Evolutionary conservation across 768 basidiomycete species (phyloP).

Genomic region (Goffeauzyma gilvescens): DNA sequence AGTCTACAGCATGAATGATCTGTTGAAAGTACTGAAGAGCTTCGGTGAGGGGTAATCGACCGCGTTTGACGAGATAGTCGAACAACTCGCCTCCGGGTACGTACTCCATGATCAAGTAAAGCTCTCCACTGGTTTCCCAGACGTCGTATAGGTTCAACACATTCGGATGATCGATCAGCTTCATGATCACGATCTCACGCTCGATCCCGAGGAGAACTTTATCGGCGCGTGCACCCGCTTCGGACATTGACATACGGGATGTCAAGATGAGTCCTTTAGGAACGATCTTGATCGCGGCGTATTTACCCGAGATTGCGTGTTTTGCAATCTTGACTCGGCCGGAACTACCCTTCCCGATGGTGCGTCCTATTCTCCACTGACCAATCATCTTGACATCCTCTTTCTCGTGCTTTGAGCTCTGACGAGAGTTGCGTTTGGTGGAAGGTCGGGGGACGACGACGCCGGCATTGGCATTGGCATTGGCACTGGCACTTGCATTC

Average conservation of each 20-base stretch:
- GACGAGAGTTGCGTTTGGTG: no score
- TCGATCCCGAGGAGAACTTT: constrained; percentile 63
- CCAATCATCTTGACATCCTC: constrained; percentile 41
- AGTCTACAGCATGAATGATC: constrained; percentile 75
- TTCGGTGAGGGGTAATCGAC: constrained; percentile 49
- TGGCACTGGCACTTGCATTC: no score
- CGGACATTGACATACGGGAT: constrained; percentile 49
- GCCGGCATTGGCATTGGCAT: no score
- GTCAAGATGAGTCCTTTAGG: constrained; percentile 50
- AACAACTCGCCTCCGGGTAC: constrained; percentile 88
- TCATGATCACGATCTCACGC: constrained; percentile 93
- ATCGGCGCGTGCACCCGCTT: constrained; percentile 54
- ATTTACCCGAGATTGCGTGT: constrained; percentile 68
- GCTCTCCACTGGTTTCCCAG: constrained; percentile 77
- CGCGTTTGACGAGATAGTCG: constrained; percentile 67
- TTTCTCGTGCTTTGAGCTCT: no score
- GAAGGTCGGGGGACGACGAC: no score
- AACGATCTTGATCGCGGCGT: constrained; percentile 87
- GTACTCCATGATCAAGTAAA: constrained; percentile 78
- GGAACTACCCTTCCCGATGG: constrained; percentile 63
- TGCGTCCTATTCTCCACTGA: constrained; percentile 63
- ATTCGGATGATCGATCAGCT: constrained; percentile 85
- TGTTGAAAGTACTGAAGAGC: constrained; percentile 78
- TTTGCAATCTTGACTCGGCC: constrained; percentile 78
- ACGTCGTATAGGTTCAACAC: constrained; percentile 89